Conservation (phyloP, 2,329 filamentous ascomycete genomes). For the Stagonosporopsis chrysanthemi region DNA sequence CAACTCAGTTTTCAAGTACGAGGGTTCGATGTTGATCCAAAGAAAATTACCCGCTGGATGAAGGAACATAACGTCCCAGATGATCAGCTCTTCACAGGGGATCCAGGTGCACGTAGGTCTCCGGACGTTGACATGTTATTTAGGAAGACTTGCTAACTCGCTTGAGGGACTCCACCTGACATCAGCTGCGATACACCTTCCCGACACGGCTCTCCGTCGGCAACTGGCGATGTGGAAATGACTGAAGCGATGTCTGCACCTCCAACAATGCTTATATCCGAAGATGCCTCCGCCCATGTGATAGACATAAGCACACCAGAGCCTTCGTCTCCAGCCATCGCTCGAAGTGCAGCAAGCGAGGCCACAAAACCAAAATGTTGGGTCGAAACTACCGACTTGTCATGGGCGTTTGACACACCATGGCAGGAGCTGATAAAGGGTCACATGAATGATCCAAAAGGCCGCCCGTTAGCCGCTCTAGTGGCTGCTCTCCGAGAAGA, state of each 20-base stretch:
- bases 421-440: neutral
- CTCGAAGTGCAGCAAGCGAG: neutral
- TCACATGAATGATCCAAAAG: neutral
- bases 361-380: neutral
- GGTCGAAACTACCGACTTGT: neutral
- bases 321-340: neutral
- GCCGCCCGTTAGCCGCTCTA: neutral
- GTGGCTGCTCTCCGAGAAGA: neutral
- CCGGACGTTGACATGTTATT: neutral
- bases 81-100: neutral
- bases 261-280: neutral
- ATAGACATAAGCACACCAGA: neutral
- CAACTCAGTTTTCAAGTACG: neutral
- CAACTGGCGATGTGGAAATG: neutral
- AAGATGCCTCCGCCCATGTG: neutral
- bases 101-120: neutral
- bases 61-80: neutral
- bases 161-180: neutral
- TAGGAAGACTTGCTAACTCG: neutral
- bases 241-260: neutral
- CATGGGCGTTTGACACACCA: neutral
- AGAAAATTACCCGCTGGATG: neutral
- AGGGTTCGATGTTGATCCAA: neutral
- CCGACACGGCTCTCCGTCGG: neutral
- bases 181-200: neutral